Conservation (phyloP, 768 basidiomycete species). For the Lactifluus piperatus region DNA sequence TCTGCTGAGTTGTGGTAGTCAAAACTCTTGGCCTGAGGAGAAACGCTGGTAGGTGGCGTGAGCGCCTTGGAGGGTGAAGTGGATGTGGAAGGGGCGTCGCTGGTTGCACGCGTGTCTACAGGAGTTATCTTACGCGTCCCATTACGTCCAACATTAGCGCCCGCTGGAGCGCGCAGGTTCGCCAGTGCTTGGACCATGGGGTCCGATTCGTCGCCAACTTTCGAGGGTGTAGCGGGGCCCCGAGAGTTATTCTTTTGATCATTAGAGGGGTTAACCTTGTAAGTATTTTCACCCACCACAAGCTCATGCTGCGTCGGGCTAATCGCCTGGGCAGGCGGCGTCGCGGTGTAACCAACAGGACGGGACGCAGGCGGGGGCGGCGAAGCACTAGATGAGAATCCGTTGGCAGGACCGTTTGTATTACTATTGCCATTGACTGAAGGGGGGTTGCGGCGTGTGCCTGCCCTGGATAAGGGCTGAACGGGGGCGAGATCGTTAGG, state of each 20-base stretch:
- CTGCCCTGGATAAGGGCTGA: conserved; percentile 27
- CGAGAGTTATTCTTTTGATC: conserved; percentile 48
- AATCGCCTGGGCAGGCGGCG: neutral
- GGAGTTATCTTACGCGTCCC: conserved; percentile 21
- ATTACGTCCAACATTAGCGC: conserved; percentile 25
- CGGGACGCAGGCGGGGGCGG: neutral
- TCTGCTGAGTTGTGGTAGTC: conserved; percentile 76
- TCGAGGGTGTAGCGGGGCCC: neutral
- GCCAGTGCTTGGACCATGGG: conserved; percentile 33
- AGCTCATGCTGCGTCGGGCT: conserved; percentile 47
- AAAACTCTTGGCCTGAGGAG: conserved; percentile 26
- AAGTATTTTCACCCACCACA: conserved; percentile 59
- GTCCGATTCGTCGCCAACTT: conserved; percentile 30
- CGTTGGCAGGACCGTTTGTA: neutral
- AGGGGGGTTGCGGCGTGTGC: conserved; percentile 16
- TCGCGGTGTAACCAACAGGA: neutral
- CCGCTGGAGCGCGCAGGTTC: conserved; percentile 25
- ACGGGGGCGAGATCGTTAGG: conserved; percentile 25
- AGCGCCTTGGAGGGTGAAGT: conserved; percentile 12
- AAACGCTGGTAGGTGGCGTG: conserved; percentile 20
- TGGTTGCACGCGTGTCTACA: conserved; percentile 5
- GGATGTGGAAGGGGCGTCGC: conserved; percentile 11
- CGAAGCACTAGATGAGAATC: conserved; percentile 13
- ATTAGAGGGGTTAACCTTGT: conserved; percentile 53
- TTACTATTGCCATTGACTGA: neutral